phyloP scores from a whole-genome alignment of 495 filamentous ascomycete genomes.

The Oidiodendron maius region DNA sequence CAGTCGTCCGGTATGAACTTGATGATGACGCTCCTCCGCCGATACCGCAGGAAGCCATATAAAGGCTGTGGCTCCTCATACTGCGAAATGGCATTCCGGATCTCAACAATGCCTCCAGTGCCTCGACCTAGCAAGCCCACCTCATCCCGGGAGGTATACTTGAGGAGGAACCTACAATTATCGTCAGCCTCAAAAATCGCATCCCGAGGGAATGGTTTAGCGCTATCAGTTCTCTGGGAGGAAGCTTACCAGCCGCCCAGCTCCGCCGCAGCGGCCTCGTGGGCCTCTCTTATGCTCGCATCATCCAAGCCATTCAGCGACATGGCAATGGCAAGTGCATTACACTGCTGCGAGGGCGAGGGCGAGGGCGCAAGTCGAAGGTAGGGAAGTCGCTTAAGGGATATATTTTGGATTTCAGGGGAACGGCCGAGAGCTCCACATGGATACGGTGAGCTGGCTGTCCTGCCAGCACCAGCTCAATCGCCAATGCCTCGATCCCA shows the following conservation, averaged over 20 bases:
- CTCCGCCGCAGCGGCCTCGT: constrained; percentile 73
- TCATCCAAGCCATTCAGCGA: constrained; percentile 96
- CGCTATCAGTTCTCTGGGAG: constrained; percentile 1
- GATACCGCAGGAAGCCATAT: constrained; percentile 87
- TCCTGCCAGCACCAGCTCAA: too few relatives aligned
- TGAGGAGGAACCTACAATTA: constrained; percentile 77
- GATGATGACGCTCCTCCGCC: constrained; percentile 83
- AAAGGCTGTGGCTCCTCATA: constrained; percentile 82
- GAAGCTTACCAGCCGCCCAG: constrained; percentile 85
- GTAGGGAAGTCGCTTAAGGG: too few relatives aligned
- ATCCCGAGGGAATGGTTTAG: not conserved
- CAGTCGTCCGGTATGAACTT: constrained; percentile 89
- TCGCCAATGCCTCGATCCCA: too few relatives aligned
- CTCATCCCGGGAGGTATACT: constrained; percentile 85
- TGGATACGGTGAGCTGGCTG: constrained; percentile 19
- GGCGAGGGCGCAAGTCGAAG: too few relatives aligned
- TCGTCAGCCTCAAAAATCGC: not conserved
- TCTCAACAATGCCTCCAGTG: constrained; percentile 77
- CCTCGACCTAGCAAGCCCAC: constrained; percentile 74
- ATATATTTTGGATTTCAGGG: constrained; percentile 12
- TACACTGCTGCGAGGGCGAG: too few relatives aligned
- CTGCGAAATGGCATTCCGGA: constrained; percentile 66
- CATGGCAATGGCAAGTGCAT: too few relatives aligned
- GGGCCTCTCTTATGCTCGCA: constrained; percentile 72
- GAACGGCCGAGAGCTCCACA: constrained; percentile 17